Evolutionary conservation across 345 rosid species (phyloP).

Genomic region (Citrus mangshanensis): DNA sequence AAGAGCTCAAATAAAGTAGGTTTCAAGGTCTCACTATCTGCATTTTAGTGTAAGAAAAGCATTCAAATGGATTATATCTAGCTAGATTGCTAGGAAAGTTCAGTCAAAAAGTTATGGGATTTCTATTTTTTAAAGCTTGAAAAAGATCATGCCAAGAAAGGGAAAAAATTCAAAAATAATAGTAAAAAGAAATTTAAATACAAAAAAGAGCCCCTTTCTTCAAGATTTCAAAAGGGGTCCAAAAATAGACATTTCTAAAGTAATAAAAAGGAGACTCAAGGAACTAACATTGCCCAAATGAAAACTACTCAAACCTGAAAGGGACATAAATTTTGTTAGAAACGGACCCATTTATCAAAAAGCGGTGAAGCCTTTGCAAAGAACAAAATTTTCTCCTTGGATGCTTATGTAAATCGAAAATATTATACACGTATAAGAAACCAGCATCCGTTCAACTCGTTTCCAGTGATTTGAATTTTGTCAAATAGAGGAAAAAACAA

Average conservation of each 20-base stretch:
- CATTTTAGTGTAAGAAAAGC: slow-evolving; percentile 26
- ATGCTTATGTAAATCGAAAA: slow-evolving; percentile 16
- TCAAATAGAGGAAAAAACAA: not conserved
- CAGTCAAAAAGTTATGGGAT: slow-evolving; percentile 39
- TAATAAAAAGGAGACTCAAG: not conserved
- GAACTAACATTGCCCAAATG: slow-evolving; percentile 16
- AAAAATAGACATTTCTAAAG: slow-evolving; percentile 44
- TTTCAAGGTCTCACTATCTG: slow-evolving; percentile 21
- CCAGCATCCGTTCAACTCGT: slow-evolving; percentile 14
- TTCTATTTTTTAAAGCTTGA: slow-evolving; percentile 17
- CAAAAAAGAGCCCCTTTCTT: slow-evolving; percentile 34
- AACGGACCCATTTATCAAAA: slow-evolving; percentile 35
- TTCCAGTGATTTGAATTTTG: not conserved
- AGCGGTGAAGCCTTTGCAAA: not conserved
- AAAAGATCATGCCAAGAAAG: slow-evolving; percentile 48
- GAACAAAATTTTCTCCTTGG: slow-evolving; percentile 19
- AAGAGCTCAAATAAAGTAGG: not conserved
- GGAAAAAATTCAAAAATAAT: not conserved
- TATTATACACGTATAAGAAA: not conserved
- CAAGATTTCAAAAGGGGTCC: slow-evolving; percentile 27
- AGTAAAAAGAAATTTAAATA: slow-evolving; percentile 22
- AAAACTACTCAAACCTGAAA: slow-evolving; percentile 24
- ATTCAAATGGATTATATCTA: slow-evolving; percentile 8
- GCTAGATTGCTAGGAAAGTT: slow-evolving; percentile 20
- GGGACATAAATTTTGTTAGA: slow-evolving; percentile 29